Conservation (phyloP, 495 filamentous ascomycete species). For the Aspergillus indologenus region DNA sequence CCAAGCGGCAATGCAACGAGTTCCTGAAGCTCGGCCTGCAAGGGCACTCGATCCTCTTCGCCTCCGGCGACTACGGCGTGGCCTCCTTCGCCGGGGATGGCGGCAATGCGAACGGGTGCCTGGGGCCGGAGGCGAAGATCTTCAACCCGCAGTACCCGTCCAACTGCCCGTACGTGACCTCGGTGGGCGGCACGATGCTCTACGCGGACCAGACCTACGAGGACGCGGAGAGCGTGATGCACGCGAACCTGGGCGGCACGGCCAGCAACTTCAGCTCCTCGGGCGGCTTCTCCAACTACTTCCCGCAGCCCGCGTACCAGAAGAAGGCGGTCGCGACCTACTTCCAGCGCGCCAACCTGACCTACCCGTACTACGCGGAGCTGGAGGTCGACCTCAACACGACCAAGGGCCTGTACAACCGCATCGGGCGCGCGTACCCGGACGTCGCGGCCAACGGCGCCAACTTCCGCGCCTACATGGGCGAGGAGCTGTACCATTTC, state of each 20-base stretch:
- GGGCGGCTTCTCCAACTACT: constrained; percentile 70
- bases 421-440: constrained; percentile 58
- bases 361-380: constrained; percentile 36
- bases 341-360: constrained; percentile 44
- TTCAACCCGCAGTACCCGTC: constrained; percentile 51
- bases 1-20: constrained; percentile 55
- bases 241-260: constrained; percentile 20
- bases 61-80: constrained; percentile 58
- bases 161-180: constrained; percentile 51
- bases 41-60: constrained; percentile 58
- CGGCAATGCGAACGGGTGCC: constrained; percentile 35
- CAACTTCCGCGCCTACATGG: constrained; percentile 45
- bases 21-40: constrained; percentile 65
- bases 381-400: constrained; percentile 33
- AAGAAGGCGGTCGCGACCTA: constrained; percentile 46
- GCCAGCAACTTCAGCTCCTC: constrained; percentile 51
- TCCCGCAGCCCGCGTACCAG: constrained; percentile 57
- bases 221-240: constrained; percentile 36
- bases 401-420: constrained; percentile 53
- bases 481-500: constrained; percentile 34
- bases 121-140: constrained; percentile 39
- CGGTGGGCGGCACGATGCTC: constrained; percentile 49
- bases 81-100: constrained; percentile 39
- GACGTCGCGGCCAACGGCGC: constrained; percentile 63
- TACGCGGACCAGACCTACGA: constrained; percentile 31